Evolutionary conservation across 1,139 yeast genomes (phyloP), one percentile per base, ranked within the genome.

Genomic region (Pneumocystis oryctolagi): DNA sequence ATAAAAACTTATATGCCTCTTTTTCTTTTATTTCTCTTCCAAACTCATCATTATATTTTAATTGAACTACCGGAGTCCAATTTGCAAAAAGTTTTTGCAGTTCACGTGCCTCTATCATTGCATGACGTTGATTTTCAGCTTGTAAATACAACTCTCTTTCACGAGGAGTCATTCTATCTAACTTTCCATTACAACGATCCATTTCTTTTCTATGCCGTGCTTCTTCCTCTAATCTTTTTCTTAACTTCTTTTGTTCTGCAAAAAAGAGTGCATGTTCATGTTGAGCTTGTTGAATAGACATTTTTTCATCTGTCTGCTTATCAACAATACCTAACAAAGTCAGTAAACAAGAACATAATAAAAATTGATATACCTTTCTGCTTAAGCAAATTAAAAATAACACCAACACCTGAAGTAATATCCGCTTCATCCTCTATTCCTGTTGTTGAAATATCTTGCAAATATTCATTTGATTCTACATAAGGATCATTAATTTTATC

Each of bases 1-100:
- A 88, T 63, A 89, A 72, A 66, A 83, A 82, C 74, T 89, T 90
- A 76, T 84, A 90, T 0, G 97, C 97, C 66, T 86, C 87, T 71
- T 87, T 89, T 1, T 84, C 79, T 59, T 78, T 76, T 62, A 92
- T 73, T 30, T 78, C 78, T 61, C 82, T 78, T 1, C 97, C 97
- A 5, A 76, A 71, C 57, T 84, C 87, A 72, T 90, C 96, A 60
- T 78, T 79, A 72, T 89, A 88, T 53, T 78, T 79, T 8, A 90
- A 71, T 30, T 79, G 76, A 28, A 90, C 81, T 5, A 80, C 77
- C 0, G 96, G 96, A 63, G 82, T 80, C 73, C 87, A 86, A 62
- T 76, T 70, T 31, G 73, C 72, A 59, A 80, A 75, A 58, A 75
- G 72, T 37, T 71, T 69, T 61, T 71, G 70, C 47, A 74, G 72